Evolutionary conservation across 352 stramenopile genomes (phyloP), one percentile per base, ranked within the genome.

Genomic region (Pythium phragmiticola): DNA sequence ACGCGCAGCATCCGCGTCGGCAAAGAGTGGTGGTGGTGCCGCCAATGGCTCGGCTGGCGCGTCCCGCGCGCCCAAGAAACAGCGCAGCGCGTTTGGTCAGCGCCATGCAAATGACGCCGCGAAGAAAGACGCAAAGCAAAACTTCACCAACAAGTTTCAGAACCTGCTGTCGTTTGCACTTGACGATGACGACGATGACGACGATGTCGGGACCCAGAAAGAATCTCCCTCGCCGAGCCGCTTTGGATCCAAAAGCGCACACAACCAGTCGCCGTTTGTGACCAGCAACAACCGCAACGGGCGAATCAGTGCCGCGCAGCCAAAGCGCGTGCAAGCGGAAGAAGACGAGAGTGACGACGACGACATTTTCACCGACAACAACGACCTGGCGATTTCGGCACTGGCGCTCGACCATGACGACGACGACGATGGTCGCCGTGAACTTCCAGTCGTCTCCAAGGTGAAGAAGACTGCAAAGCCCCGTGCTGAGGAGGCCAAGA

Each of bases 71-170:
- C 49, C 41, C 5, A 75, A 72, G 52, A 77, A 80, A 41, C 65
- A 56, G 54, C 65, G n/a, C n/a, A n/a, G 65, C 34, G 33, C 34
- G 47, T 68, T 67, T 37, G 37, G 7, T 3, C 51, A 43, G 16
- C 55, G 66, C 37, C n/a, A 45, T 28, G 43, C 45, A 3, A 50
- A 57, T 37, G 28, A 11, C 48, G 60, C 60, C 19, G 50, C 45
- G 28, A 65, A 87, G 42, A 63, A 87, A 46, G 57, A 50, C 23
- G 58, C 81, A 45, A 52, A 30, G 16, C 69, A 72, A 5, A 77
- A 89, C 46, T 90, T 89, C 57, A 90, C 84, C 21, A 89, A 92
- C 75, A 90, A 92, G 68, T 92, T 92, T 54, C 81, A 90, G 71
- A 92, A 92, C 69, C 61, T 92, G 54, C 60, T 92, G 54, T 90